phyloP scores from a whole-genome alignment of 306 rosid genomes.

The Malus orientalis region DNA sequence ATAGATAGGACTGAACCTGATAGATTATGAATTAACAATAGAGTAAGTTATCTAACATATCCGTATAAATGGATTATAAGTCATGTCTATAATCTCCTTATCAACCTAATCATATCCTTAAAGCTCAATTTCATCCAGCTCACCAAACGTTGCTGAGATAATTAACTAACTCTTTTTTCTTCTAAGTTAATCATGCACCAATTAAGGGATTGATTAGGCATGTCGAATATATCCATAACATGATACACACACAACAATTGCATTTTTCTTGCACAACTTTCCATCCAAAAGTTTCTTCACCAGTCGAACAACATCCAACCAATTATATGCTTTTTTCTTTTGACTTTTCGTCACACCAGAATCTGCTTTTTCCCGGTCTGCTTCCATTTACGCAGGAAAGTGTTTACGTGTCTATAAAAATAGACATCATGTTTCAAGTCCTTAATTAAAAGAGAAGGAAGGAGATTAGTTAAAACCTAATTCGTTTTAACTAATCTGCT shows the following conservation, averaged over 20 bases:
- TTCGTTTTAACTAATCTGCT: background rate
- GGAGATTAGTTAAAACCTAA: background rate
- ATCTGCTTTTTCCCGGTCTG: constrained; percentile 1
- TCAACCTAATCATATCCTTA: no score
- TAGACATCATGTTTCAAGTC: background rate
- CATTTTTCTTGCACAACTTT: constrained; percentile 8
- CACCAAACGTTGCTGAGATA: no score
- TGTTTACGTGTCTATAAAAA: constrained; percentile 2
- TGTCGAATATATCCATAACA: background rate
- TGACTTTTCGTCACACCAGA: constrained; percentile 34
- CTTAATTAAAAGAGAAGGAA: background rate
- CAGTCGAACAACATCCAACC: constrained; percentile 18
- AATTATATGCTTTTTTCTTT: constrained; percentile 19
- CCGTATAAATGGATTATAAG: no score
- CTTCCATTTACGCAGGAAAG: constrained; percentile 13
- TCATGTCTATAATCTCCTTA: no score
- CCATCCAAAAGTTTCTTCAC: background rate
- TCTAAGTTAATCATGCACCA: background rate
- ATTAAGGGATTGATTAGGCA: background rate
- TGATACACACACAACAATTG: background rate
- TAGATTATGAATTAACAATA: no score
- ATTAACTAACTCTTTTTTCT: background rate
- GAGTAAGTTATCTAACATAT: no score
- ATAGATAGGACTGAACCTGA: no score
- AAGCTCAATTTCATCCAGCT: no score